phyloP scores from a whole-genome alignment of 2,329 filamentous ascomycete species.

The Mariannaea elegans region DNA sequence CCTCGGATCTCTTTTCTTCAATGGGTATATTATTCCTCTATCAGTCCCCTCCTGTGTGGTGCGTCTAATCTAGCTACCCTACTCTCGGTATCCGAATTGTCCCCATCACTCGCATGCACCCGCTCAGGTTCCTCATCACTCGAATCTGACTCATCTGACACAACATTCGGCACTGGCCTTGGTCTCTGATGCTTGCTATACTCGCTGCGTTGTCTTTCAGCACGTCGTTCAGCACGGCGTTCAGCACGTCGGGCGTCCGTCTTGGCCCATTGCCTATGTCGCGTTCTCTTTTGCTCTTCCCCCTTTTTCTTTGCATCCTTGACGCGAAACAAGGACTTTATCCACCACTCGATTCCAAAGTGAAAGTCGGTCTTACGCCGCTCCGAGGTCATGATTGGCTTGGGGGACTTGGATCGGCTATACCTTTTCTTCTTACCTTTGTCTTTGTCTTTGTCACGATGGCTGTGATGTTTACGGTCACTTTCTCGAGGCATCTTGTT shows the following conservation, averaged over 20 bases:
- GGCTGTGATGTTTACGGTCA: not conserved
- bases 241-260: not conserved
- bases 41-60: no score
- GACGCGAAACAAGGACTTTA: conserved; percentile 4
- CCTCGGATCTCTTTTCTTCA: no score
- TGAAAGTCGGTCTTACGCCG: conserved; percentile 19
- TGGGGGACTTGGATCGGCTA: not conserved
- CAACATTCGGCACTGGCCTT: no score
- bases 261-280: conserved; percentile 1
- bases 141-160: no score
- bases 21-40: no score
- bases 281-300: not conserved
- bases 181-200: no score
- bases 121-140: no score
- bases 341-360: conserved; percentile 11
- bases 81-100: no score
- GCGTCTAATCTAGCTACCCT: no score
- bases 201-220: not conserved
- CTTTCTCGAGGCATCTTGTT: not conserved
- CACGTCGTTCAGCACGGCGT: not conserved
- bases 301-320: conserved; percentile 5
- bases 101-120: no score
- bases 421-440: not conserved
- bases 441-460: not conserved
- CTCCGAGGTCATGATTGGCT: conserved; percentile 1